Evolutionary conservation across 1,139 yeast genomes (phyloP).

Genomic region (Diutina sp.): DNA sequence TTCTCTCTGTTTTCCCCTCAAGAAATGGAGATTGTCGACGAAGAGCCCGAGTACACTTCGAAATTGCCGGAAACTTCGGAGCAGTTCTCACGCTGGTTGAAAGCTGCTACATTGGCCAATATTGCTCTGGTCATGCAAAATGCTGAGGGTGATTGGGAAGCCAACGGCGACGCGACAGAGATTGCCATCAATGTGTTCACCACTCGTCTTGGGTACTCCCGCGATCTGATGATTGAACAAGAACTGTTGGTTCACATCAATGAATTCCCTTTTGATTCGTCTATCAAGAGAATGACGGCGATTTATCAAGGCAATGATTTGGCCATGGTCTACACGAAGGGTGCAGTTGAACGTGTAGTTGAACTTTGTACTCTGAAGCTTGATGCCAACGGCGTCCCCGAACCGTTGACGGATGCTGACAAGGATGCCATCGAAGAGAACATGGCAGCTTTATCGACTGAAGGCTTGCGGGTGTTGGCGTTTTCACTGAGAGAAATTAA

Average conservation of each 20-base stretch:
- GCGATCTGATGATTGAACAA: constrained; percentile 24
- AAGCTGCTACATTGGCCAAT: constrained; percentile 59
- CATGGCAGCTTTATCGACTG: constrained; percentile 50
- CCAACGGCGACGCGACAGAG: constrained; percentile 83
- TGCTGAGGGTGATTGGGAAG: constrained; percentile 47
- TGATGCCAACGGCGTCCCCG: constrained; percentile 9
- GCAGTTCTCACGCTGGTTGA: constrained; percentile 26
- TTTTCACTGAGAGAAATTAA: constrained; percentile 34
- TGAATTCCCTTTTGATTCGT: constrained; percentile 71
- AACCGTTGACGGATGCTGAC: background rate
- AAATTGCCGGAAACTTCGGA: constrained; percentile 5
- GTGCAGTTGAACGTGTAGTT: constrained; percentile 68
- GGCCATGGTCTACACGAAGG: constrained; percentile 43
- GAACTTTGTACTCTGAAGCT: constrained; percentile 38
- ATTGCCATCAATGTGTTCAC: constrained; percentile 70
- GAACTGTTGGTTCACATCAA: constrained; percentile 28
- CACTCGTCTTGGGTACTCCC: constrained; percentile 37
- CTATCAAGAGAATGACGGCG: constrained; percentile 65
- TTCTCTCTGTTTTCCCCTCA: constrained; percentile 30
- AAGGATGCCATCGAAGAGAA: constrained; percentile 34
- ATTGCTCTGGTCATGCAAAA: constrained; percentile 43
- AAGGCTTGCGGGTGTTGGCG: constrained; percentile 67
- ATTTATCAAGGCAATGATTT: constrained; percentile 21
- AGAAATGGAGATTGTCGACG: constrained; percentile 22
- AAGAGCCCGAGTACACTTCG: constrained; percentile 20